Evolutionary conservation across 2,329 filamentous ascomycete genomes (phyloP).

Genomic region (Mycocentrospora acerina): DNA sequence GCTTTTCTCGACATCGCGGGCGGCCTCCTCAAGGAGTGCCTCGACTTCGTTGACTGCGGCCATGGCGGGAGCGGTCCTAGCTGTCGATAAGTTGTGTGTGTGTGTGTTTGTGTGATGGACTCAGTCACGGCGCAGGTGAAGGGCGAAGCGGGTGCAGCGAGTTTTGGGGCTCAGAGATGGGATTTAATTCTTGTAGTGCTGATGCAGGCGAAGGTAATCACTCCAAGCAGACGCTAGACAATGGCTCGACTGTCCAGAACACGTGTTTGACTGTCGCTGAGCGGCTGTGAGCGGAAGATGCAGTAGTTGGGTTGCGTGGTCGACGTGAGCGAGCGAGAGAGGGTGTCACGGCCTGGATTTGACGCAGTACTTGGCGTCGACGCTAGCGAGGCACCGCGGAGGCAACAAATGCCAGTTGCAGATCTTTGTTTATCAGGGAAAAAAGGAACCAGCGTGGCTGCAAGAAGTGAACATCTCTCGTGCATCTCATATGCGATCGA

Average conservation of each 20-base stretch:
- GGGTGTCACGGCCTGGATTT: too few relatives aligned
- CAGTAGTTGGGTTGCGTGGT: too few relatives aligned
- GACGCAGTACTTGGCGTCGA: too few relatives aligned
- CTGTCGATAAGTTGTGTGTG: slow-evolving; percentile 26
- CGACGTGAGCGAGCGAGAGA: too few relatives aligned
- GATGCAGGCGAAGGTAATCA: slow-evolving; percentile 14
- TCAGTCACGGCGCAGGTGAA: slow-evolving; percentile 22
- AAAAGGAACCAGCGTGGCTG: too few relatives aligned
- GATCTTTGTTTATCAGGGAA: too few relatives aligned
- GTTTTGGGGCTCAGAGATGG: slow-evolving; percentile 21
- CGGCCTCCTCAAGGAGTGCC: slow-evolving; percentile 73
- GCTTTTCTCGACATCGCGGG: slow-evolving; percentile 23
- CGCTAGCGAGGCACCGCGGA: too few relatives aligned
- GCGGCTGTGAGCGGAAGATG: too few relatives aligned
- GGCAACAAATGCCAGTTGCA: too few relatives aligned
- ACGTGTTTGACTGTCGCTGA: too few relatives aligned
- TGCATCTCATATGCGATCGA: too few relatives aligned
- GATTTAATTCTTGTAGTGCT: slow-evolving; percentile 21
- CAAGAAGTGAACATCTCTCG: too few relatives aligned
- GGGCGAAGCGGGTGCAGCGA: slow-evolving; percentile 20
- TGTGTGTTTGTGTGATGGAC: slow-evolving; percentile 17
- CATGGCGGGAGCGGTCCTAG: slow-evolving; percentile 22
- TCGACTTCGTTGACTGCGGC: slow-evolving; percentile 71
- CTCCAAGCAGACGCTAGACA: slow-evolving; percentile 9
- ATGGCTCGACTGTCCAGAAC: slow-evolving; percentile 12